These are phyloP conservation scores for Talaromyces funiculosus DNA, from an alignment of 2,329 filamentous ascomycete species.

Conservation along the genomic window DNA sequence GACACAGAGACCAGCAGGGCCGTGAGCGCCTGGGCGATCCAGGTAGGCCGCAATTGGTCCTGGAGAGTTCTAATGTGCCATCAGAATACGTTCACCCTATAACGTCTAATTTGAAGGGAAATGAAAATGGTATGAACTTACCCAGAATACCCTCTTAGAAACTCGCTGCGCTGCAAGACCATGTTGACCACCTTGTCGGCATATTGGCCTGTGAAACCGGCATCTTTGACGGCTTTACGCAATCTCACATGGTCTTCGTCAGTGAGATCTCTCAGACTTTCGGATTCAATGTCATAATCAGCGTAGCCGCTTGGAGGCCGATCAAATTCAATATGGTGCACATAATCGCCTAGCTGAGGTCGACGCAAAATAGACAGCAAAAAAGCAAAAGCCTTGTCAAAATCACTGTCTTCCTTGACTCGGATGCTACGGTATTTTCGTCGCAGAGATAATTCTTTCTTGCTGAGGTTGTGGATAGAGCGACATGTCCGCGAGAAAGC, in stretches of 20 bases:
- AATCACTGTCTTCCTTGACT: background rate
- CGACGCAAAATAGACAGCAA: slow-evolving; percentile 18
- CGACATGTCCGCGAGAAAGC: slow-evolving; percentile 16
- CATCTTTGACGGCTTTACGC: slow-evolving; percentile 13
- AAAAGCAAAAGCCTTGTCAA: slow-evolving; percentile 17
- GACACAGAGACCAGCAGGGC: slow-evolving; percentile 20
- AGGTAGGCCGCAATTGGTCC: background rate
- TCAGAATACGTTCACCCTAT: background rate
- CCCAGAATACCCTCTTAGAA: background rate
- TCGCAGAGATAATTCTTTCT: background rate
- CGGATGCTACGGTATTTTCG: slow-evolving; percentile 11
- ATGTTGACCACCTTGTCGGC: slow-evolving; percentile 18
- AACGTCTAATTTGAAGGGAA: no score
- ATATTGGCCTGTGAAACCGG: slow-evolving; percentile 12
- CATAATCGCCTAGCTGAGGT: slow-evolving; percentile 18
- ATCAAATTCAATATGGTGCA: slow-evolving; percentile 17
- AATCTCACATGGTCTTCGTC: slow-evolving; percentile 14
- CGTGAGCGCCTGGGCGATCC: slow-evolving; percentile 18
- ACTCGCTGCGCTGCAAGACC: slow-evolving; percentile 14
- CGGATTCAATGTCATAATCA: background rate
- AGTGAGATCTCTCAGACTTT: slow-evolving; percentile 11
- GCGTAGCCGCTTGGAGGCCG: background rate
- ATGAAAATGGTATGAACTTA: background rate
- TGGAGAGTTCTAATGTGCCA: background rate
- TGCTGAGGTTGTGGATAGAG: slow-evolving; percentile 14